phyloP scores from a whole-genome alignment of 2,329 filamentous ascomycete species.

The Aureobasidium mangrovei region DNA sequence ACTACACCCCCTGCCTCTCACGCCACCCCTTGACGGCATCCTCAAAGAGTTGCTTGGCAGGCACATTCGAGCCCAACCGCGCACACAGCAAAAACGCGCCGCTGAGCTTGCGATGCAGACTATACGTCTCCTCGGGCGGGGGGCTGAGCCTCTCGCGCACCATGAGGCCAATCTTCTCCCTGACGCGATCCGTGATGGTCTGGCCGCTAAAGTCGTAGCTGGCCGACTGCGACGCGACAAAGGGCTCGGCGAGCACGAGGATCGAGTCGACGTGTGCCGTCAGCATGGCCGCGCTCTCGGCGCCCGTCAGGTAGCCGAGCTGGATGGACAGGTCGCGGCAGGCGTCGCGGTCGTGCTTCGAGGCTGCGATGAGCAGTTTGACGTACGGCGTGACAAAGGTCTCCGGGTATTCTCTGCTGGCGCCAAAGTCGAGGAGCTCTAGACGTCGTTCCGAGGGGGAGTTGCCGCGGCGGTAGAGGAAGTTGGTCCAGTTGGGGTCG shows the following conservation, averaged over 20 bases:
- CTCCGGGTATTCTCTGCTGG: conserved; percentile 74
- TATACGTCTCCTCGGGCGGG: conserved; percentile 96
- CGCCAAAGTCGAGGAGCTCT: conserved; percentile 92
- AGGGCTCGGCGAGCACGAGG: conserved; percentile 85
- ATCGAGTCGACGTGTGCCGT: conserved; percentile 85
- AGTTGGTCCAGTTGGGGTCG: conserved; percentile 99
- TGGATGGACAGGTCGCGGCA: conserved; percentile 62
- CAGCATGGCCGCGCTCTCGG: conserved; percentile 77
- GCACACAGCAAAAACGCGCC: conserved; percentile 92
- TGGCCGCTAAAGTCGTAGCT: conserved; percentile 91
- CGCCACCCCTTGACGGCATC: conserved; percentile 39
- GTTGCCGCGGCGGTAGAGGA: conserved; percentile 48
- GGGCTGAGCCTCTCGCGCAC: conserved; percentile 78
- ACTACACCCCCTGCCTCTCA: conserved; percentile 13
- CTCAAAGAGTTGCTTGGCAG: conserved; percentile 71
- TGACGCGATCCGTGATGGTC: conserved; percentile 91
- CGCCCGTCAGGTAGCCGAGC: conserved; percentile 85
- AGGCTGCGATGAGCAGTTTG: conserved; percentile 69
- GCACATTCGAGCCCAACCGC: conserved; percentile 70
- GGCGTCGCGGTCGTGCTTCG: conserved; percentile 54
- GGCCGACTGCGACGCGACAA: conserved; percentile 55
- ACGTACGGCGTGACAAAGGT: conserved; percentile 76
- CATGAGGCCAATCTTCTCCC: conserved; percentile 85
- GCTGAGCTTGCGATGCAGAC: conserved; percentile 86
- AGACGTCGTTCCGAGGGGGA: conserved; percentile 43